Conservation (phyloP, 2,329 filamentous ascomycete genomes). For the Pseudogymnoascus sp. region DNA sequence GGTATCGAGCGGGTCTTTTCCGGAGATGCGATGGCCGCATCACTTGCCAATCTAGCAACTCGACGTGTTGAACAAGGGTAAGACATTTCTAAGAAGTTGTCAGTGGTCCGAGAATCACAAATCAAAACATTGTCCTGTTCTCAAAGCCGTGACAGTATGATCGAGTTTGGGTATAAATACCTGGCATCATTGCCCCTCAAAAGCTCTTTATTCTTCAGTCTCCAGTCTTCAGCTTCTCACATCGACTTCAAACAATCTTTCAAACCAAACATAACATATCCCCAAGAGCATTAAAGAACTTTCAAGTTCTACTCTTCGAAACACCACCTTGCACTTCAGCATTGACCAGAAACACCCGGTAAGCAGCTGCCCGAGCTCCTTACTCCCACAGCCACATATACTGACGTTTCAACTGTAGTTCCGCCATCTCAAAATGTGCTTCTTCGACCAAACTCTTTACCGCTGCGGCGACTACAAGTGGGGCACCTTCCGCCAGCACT, state of each 20-base stretch:
- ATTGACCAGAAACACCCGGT: slow-evolving; percentile 14
- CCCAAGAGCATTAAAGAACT: slow-evolving; percentile 14
- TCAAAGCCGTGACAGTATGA: neutral
- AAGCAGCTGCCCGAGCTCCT: slow-evolving; percentile 17
- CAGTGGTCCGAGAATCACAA: neutral
- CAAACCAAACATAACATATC: slow-evolving; percentile 13
- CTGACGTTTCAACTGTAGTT: neutral
- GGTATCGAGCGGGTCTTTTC: slow-evolving; percentile 5
- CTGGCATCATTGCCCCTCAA: neutral
- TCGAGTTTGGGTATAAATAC: slow-evolving; percentile 8
- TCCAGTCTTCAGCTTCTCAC: slow-evolving; percentile 12
- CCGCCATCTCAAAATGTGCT: slow-evolving; percentile 63
- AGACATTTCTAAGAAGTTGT: slow-evolving; percentile 4
- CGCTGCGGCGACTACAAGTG: slow-evolving; percentile 87
- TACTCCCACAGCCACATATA: slow-evolving; percentile 14
- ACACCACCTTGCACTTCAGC: slow-evolving; percentile 11
- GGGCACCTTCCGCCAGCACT: slow-evolving; percentile 87
- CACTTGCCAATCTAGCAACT: neutral
- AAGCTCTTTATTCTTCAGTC: slow-evolving; percentile 5
- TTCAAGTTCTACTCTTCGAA: slow-evolving; percentile 14
- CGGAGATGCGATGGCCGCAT: neutral
- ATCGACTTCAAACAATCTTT: slow-evolving; percentile 16
- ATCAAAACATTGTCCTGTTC: slow-evolving; percentile 5
- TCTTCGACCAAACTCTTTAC: slow-evolving; percentile 86
- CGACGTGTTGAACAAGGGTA: slow-evolving; percentile 8